Evolutionary conservation across 2,329 filamentous ascomycete species (phyloP).

Genomic region (Stachybotrys chlorohalonatus): DNA sequence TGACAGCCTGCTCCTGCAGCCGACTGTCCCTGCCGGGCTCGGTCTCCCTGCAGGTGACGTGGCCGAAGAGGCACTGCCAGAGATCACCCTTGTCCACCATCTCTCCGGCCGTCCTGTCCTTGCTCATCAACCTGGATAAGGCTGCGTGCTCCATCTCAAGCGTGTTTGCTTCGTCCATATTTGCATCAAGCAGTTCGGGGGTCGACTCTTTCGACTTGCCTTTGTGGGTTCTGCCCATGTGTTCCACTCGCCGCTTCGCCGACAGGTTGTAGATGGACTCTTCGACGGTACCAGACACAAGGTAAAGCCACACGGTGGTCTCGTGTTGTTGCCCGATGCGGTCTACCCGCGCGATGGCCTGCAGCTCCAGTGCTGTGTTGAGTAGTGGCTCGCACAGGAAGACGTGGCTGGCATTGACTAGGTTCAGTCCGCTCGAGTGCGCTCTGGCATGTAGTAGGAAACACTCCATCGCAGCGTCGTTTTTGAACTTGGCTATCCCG

Average conservation of each 20-base stretch:
- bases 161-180: conserved; percentile 76
- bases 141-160: conserved; percentile 69
- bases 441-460: conserved; percentile 86
- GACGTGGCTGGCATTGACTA: conserved; percentile 88
- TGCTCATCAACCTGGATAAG: conserved; percentile 61
- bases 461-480: conserved; percentile 64
- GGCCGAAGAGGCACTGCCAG: conserved; percentile 82
- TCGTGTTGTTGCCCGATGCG: conserved; percentile 82
- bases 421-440: conserved; percentile 79
- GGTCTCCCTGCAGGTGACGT: conserved; percentile 25
- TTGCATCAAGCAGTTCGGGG: conserved; percentile 45
- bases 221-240: conserved; percentile 46
- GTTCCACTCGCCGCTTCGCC: conserved; percentile 66
- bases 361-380: conserved; percentile 87
- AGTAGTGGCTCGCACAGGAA: conserved; percentile 91
- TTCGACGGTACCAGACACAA: conserved; percentile 85
- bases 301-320: conserved; percentile 92
- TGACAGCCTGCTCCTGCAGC: conserved; percentile 23
- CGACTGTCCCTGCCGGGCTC: conserved; percentile 13
- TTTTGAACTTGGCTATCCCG: conserved; percentile 69
- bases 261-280: conserved; percentile 86
- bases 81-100: conserved; percentile 69
- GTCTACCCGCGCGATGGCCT: conserved; percentile 91
- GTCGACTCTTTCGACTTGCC: conserved; percentile 30
- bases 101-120: conserved; percentile 66